Evolutionary conservation across 2,329 filamentous ascomycete genomes (phyloP).

Genomic region (Zalaria sp.): DNA sequence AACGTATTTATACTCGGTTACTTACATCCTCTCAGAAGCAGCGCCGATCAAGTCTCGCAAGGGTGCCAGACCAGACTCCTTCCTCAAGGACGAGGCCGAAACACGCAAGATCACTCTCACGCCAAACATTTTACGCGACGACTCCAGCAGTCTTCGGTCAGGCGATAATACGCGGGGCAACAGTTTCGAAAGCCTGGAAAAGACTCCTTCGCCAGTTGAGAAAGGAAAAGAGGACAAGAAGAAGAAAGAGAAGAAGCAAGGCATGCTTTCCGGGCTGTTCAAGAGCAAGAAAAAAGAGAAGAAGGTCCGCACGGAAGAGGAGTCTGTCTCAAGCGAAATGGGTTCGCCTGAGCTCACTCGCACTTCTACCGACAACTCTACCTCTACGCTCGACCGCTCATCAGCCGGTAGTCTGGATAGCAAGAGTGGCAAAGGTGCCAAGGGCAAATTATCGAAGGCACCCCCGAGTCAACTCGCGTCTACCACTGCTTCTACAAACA

Average conservation of each 20-base stretch:
- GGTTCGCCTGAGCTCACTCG: no score
- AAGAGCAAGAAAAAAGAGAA: constrained; percentile 54
- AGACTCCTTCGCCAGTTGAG: constrained; percentile 34
- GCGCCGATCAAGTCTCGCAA: constrained; percentile 53
- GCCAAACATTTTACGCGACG: constrained; percentile 79
- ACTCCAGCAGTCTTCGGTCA: constrained; percentile 31
- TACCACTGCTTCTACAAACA: constrained; percentile 1
- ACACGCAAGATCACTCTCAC: constrained; percentile 96
- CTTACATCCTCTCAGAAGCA: constrained; percentile 14
- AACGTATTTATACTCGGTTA: constrained; percentile 31
- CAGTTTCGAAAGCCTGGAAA: constrained; percentile 67
- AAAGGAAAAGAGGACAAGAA: constrained; percentile 56
- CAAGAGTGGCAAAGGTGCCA: constrained; percentile 6
- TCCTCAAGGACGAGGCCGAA: constrained; percentile 94
- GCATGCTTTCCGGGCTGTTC: constrained; percentile 58
- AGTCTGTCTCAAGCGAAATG: constrained; percentile 16
- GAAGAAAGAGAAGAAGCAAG: constrained; percentile 55
- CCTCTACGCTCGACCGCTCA: no score
- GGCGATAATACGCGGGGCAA: constrained; percentile 25
- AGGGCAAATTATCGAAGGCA: constrained; percentile 23
- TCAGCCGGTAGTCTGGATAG: no score
- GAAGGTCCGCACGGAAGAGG: constrained; percentile 28
- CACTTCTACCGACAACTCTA: no score
- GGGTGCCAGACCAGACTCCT: constrained; percentile 86
- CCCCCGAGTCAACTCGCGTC: constrained; percentile 7